A percentile compares a stretch with the other conserved stretches of the same genome.
Conservation (phyloP, 768 basidiomycete species). For the Botryobasidium botryosum region DNA sequence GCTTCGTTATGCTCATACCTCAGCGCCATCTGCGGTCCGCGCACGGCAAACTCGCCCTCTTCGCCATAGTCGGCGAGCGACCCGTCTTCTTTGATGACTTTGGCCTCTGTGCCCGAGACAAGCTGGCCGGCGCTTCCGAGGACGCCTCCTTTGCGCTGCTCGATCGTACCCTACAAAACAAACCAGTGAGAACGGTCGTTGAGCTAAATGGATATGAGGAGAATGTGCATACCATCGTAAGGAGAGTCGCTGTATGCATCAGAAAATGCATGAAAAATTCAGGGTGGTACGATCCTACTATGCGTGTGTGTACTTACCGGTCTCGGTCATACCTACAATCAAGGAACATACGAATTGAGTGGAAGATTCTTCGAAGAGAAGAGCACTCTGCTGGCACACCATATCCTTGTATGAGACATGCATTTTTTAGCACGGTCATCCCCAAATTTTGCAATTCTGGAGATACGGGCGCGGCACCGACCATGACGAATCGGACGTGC, state of each 20-base stretch:
- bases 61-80: slow-evolving; percentile 9
- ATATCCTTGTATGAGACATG: too few species aligned
- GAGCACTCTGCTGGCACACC: too few species aligned
- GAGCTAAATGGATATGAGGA: background rate
- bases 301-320: slow-evolving; percentile 1
- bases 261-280: background rate
- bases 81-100: slow-evolving; percentile 12
- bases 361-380: too few species aligned
- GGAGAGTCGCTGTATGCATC: slow-evolving; percentile 3
- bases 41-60: slow-evolving; percentile 10
- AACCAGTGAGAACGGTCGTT: background rate
- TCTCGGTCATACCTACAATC: slow-evolving; percentile 9
- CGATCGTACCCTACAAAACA: slow-evolving; percentile 1
- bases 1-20: slow-evolving; percentile 8
- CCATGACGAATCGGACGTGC: slow-evolving; percentile 32
- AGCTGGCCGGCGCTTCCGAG: slow-evolving; percentile 12
- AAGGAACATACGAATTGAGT: too few species aligned
- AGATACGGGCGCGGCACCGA: slow-evolving; percentile 42
- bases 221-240: slow-evolving; percentile 5
- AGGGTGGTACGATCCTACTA: background rate
- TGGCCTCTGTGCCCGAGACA: slow-evolving; percentile 8
- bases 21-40: slow-evolving; percentile 10
- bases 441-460: too few species aligned
- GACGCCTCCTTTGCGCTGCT: slow-evolving; percentile 1
- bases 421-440: too few species aligned